Conservation (phyloP, 306 rosid species). For the Trifolium subterraneum region DNA sequence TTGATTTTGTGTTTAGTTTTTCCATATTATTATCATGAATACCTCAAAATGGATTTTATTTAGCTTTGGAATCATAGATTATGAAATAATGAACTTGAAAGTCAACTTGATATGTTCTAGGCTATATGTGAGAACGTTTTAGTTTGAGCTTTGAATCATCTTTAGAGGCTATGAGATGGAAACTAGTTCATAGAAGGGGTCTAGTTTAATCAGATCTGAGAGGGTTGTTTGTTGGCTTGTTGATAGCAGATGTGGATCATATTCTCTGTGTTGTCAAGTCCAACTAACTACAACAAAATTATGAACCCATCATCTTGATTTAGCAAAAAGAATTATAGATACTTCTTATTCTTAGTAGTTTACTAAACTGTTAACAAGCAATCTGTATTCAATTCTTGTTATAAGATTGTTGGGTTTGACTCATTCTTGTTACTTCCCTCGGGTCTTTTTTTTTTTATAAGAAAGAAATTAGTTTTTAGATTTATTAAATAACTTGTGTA, state of each 20-base stretch:
- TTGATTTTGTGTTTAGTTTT: background rate
- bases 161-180: constrained; percentile 23
- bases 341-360: background rate
- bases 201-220: constrained; percentile 12
- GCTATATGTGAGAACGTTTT: background rate
- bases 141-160: background rate
- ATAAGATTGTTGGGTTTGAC: constrained; percentile 2
- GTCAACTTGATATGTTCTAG: background rate
- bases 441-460: too few relatives aligned
- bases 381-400: background rate
- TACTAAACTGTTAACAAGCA: constrained; percentile 11
- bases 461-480: too few relatives aligned
- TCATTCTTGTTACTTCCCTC: constrained; percentile 9
- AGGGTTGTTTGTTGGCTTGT: background rate
- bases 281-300: background rate
- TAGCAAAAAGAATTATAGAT: too few relatives aligned
- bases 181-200: too few relatives aligned
- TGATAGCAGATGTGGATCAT: background rate
- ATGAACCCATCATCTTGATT: background rate
- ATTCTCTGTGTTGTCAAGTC: too few relatives aligned
- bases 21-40: background rate
- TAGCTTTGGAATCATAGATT: background rate
- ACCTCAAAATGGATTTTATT: constrained; percentile 15
- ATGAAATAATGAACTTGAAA: background rate
- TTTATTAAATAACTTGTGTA: too few relatives aligned